A percentile compares a stretch with the other conserved stretches of the same genome.
These are phyloP conservation scores for Colletotrichum gigasporum DNA, from an alignment of 2,329 filamentous ascomycete species.

Conservation along the genomic window DNA sequence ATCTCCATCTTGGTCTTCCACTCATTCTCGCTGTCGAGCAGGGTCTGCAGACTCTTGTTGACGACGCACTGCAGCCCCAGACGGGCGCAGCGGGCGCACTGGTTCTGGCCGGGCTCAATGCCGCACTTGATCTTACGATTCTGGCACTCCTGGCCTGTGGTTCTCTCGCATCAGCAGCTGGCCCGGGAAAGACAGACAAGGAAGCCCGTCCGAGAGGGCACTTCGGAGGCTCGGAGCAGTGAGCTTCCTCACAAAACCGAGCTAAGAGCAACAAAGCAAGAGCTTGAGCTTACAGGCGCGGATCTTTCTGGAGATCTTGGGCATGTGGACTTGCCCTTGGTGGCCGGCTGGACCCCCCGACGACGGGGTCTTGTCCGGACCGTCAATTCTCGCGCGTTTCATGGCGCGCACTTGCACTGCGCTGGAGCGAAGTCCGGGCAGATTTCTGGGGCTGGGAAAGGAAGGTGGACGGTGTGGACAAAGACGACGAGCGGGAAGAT, in stretches of 20 bases:
- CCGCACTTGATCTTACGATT: constrained; percentile 65
- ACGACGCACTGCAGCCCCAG: constrained; percentile 61
- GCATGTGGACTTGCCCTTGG: constrained; percentile 22
- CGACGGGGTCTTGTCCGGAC: constrained; percentile 30
- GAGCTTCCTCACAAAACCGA: background rate
- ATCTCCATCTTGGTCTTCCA: constrained; percentile 45
- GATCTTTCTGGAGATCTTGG: constrained; percentile 44
- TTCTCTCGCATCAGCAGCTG: background rate
- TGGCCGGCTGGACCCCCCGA: constrained; percentile 9
- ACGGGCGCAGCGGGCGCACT: constrained; percentile 59
- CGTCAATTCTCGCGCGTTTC: constrained; percentile 30
- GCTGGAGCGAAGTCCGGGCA: constrained; percentile 23
- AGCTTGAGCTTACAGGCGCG: constrained; percentile 44
- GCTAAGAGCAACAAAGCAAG: background rate
- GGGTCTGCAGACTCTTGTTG: constrained; percentile 64
- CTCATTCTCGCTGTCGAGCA: constrained; percentile 62
- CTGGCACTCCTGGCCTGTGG: constrained; percentile 54
- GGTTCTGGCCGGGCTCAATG: constrained; percentile 52
- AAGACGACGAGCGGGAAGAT: constrained; percentile 24
- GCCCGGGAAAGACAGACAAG: background rate
- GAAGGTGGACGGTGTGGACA: constrained; percentile 26
- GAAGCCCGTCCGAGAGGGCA: background rate
- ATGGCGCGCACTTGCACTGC: constrained; percentile 13
- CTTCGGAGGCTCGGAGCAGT: background rate
- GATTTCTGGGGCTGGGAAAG: constrained; percentile 23